Percentiles rank a stretch among this genome's conserved stretches.
Conservation (phyloP, 2,329 filamentous ascomycete genomes). For the Diaporthe eres region DNA sequence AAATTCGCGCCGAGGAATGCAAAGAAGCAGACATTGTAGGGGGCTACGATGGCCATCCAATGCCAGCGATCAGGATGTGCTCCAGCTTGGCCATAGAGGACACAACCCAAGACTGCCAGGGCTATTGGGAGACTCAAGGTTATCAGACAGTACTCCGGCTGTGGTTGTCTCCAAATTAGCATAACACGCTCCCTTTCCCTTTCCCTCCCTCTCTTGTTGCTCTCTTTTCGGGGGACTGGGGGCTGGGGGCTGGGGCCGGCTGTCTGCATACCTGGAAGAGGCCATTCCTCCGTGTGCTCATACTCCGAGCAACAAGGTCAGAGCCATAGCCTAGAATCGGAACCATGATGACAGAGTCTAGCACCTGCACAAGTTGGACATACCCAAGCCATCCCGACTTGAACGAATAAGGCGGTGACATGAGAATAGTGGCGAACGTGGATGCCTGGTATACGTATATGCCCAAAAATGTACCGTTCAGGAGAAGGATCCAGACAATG, state of each 20-base stretch:
- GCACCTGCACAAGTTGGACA: slow-evolving; percentile 17
- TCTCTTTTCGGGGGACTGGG: neutral
- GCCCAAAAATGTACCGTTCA: neutral
- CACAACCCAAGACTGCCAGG: neutral
- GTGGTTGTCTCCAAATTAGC: neutral
- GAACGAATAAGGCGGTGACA: slow-evolving; percentile 21
- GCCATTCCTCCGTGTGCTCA: slow-evolving; percentile 5
- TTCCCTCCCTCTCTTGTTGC: no score
- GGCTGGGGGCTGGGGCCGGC: neutral
- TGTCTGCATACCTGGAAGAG: neutral
- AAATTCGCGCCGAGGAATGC: neutral
- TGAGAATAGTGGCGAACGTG: slow-evolving; percentile 13
- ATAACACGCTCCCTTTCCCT: neutral
- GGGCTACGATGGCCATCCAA: slow-evolving; percentile 3
- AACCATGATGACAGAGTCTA: slow-evolving; percentile 13
- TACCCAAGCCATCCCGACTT: slow-evolving; percentile 12
- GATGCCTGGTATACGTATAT: slow-evolving; percentile 9
- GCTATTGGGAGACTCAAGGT: neutral
- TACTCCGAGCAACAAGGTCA: neutral
- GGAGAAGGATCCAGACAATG: slow-evolving; percentile 4
- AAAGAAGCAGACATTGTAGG: neutral
- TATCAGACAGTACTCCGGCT: slow-evolving; percentile 14
- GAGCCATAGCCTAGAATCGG: neutral
- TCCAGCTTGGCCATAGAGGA: slow-evolving; percentile 3
- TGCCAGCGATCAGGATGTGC: neutral